Evolutionary conservation across 108 stramenopile species (phyloP), one percentile per base, ranked within the genome.

Genomic region (Stephanodiscus triporus): DNA sequence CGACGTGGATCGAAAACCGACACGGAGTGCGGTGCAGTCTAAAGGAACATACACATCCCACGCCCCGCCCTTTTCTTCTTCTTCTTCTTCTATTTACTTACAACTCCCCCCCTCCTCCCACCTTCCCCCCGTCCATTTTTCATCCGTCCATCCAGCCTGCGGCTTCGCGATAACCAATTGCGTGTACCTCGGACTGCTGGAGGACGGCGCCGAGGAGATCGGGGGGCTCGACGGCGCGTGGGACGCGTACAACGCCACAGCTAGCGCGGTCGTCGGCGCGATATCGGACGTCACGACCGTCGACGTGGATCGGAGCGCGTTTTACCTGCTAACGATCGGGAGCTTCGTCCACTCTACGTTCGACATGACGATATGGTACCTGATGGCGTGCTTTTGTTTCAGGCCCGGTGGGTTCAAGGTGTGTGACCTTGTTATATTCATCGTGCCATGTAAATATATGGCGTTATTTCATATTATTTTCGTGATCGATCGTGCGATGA

Each of bases 271-370:
- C 55, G 59, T 54, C 37, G 68, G 68, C 13, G 17, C 38, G 0
- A 3, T 45, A 45, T 45, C 43, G 43, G 43, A 16, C 0, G 27
- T 55, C 26, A 81, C 80, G 6, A 40, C 77, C 17, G 32, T 89
- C 4, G 68, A 81, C 27, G 42, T 90, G n/a, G 78, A 81, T 0
- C 63, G 76, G 22, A 84, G 91, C 9, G 85, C 89, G 85, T 24
- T 92, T 2, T 60, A 86, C 22, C 57, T 95, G 24, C 91, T 91
- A 88, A 93, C 95, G 10, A 55, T 92, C 0, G 95, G 95, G 24
- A 80, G 89, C 55, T 73, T 65, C 11, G 45, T 89, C 6, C 91
- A 95, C 73, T 80, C 89, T 8, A 19, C 58, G 10, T 93, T 86
- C 70, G 91, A 93, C 54, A 63, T 90, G 58, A 27, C 66, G 10